These are phyloP conservation scores for Silene latifolia DNA, from an alignment of 148 eudicot species.

Conservation along the genomic window DNA sequence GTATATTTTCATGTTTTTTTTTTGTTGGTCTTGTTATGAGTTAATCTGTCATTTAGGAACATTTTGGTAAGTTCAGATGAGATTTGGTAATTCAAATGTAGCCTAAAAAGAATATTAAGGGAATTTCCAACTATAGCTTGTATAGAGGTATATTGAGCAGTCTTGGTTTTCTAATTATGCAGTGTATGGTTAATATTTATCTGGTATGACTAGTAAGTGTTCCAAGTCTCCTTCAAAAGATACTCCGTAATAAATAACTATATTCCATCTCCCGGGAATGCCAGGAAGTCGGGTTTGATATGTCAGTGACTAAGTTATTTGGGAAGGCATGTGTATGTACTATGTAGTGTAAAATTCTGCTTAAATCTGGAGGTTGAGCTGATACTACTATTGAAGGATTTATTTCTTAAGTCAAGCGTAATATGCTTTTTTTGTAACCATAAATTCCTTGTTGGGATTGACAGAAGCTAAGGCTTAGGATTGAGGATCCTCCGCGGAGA, in stretches of 20 bases:
- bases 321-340: not conserved
- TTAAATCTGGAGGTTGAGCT: not conserved
- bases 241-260: no score
- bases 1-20: not conserved
- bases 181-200: not conserved
- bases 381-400: not conserved
- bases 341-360: not conserved
- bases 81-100: not conserved
- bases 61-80: not conserved
- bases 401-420: not conserved
- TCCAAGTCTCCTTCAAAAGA: not conserved
- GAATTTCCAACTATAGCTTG: not conserved
- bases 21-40: not conserved
- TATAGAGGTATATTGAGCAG: not conserved
- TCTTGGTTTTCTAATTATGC: not conserved
- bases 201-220: not conserved
- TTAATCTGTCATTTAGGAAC: not conserved
- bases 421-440: not conserved
- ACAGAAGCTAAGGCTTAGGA: slow-evolving; percentile 85
- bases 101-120: not conserved
- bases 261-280: not conserved
- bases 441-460: not conserved
- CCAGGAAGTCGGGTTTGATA: not conserved
- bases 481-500: slow-evolving; percentile 98
- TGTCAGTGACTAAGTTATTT: not conserved